A percentile compares a stretch with the other conserved stretches of the same genome.
These are phyloP conservation scores for Cruciata laevipes DNA, from an alignment of 257 asterid species.

Conservation along the genomic window DNA sequence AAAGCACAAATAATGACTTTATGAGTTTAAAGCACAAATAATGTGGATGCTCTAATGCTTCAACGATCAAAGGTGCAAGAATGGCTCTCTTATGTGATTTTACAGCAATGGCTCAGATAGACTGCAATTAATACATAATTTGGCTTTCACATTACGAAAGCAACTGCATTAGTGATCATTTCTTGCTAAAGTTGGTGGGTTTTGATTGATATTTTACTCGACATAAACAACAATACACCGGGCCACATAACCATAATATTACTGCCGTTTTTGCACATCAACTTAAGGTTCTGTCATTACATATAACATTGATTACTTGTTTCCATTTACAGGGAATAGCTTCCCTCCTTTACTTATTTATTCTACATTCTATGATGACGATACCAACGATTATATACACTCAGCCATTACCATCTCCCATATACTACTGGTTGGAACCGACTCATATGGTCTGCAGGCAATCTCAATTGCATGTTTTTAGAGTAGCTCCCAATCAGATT, in stretches of 20 bases:
- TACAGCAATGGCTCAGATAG: too few species aligned
- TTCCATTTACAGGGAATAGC: not conserved
- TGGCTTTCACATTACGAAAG: too few species aligned
- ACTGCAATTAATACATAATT: too few species aligned
- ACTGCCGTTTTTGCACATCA: not conserved
- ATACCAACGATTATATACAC: conserved; percentile 12
- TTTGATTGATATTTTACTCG: too few species aligned
- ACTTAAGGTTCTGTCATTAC: not conserved
- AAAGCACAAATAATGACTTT: too few species aligned
- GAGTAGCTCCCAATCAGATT: conserved; percentile 44
- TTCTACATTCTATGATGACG: not conserved
- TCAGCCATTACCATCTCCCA: conserved; percentile 11
- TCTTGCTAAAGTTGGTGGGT: too few species aligned
- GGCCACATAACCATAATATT: not conserved
- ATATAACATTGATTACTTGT: not conserved
- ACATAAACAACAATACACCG: not conserved
- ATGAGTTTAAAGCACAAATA: too few species aligned
- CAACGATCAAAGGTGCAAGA: too few species aligned
- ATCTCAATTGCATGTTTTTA: conserved; percentile 3
- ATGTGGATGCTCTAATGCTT: too few species aligned
- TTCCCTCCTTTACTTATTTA: not conserved
- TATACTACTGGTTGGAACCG: conserved; percentile 10
- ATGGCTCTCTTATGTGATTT: too few species aligned
- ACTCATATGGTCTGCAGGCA: not conserved
- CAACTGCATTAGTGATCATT: too few species aligned